phyloP scores from a whole-genome alignment of 169 alveolate genomes.

The Cystoisospora suis region DNA sequence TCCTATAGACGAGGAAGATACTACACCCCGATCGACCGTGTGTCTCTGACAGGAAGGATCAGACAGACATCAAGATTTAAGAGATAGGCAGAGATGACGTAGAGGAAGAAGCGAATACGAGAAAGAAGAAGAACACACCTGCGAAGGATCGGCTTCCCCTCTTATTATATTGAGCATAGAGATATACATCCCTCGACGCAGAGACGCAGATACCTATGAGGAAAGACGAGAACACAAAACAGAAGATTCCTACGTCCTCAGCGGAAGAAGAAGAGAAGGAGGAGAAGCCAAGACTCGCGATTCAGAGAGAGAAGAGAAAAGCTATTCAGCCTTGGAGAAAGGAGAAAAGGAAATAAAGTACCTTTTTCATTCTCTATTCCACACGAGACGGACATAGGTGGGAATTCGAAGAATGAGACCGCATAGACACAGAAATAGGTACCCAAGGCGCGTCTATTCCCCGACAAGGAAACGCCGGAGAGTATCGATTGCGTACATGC shows the following conservation, averaged over 20 bases:
- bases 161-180: constrained; percentile 92
- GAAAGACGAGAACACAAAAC: neutral
- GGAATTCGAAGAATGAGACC: neutral
- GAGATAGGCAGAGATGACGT: too few species aligned
- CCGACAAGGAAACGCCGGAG: too few species aligned
- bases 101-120: constrained; percentile 76
- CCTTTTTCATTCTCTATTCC: neutral
- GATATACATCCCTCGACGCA: constrained; percentile 90
- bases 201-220: constrained; percentile 77
- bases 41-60: too few species aligned
- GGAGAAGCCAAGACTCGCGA: neutral
- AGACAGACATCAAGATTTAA: too few species aligned
- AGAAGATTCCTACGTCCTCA: neutral
- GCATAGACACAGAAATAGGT: too few species aligned
- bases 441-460: too few species aligned
- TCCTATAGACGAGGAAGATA: too few species aligned
- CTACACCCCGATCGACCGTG: too few species aligned
- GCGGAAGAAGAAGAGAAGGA: neutral
- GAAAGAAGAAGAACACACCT: constrained; percentile 60
- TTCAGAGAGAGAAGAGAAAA: neutral
- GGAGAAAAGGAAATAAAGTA: neutral
- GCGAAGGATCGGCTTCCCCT: constrained; percentile 94
- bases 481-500: too few species aligned
- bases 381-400: neutral
- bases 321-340: too few species aligned